phyloP scores from a whole-genome alignment of 805 yeast genomes.

The Candida alai region DNA sequence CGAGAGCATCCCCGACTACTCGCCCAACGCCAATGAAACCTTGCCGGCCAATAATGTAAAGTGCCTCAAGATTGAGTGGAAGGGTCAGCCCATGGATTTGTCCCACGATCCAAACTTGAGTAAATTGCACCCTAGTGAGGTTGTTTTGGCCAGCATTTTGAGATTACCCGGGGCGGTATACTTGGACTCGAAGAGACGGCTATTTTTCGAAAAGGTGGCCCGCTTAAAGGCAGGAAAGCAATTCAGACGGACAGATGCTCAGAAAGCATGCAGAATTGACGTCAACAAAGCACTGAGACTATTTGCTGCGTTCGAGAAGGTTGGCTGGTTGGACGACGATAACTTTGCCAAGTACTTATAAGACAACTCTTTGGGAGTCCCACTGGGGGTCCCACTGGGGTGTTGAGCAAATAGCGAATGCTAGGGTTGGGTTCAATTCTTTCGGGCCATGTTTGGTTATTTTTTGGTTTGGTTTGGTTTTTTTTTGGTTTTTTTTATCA shows the following conservation, averaged over 20 bases:
- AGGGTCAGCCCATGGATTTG: conserved; percentile 95
- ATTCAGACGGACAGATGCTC: conserved; percentile 95
- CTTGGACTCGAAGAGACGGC: conserved; percentile 61
- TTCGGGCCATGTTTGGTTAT: no score
- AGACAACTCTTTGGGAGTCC: no score
- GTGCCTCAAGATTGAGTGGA: conserved; percentile 91
- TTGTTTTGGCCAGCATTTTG: conserved; percentile 78
- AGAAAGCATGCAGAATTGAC: conserved; percentile 95
- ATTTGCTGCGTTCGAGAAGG: conserved; percentile 85
- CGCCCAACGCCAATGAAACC: conserved; percentile 58
- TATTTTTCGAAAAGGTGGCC: conserved; percentile 84
- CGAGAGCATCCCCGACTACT: conserved; percentile 73
- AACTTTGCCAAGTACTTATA: conserved; percentile 46
- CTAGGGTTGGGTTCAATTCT: no score
- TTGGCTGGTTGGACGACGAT: conserved; percentile 85
- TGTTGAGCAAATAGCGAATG: no score
- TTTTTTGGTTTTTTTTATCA: no score
- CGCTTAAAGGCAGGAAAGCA: conserved; percentile 67
- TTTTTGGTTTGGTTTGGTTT: no score
- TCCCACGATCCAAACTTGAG: conserved; percentile 67
- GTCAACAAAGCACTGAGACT: conserved; percentile 93
- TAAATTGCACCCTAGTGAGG: conserved; percentile 88
- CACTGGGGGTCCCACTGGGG: no score
- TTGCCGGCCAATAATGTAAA: conserved; percentile 64
- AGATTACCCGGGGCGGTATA: conserved; percentile 86